phyloP scores from a whole-genome alignment of 768 basidiomycete species.

The Lenzites betulinus region DNA sequence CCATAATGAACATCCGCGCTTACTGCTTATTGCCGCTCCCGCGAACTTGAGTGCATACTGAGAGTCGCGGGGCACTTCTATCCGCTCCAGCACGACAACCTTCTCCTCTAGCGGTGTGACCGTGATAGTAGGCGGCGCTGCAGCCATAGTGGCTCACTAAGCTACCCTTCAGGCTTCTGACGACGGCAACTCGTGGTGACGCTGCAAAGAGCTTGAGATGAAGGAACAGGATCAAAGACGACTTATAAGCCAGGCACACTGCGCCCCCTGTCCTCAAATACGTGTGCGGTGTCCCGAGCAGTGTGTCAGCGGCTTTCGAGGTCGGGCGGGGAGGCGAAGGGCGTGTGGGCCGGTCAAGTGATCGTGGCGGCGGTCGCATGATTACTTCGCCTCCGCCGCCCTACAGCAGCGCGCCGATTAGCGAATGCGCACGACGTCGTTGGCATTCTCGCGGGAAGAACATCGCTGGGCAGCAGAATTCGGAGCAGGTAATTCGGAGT shows the following conservation, averaged over 20 bases:
- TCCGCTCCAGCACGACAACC: conserved; percentile 20
- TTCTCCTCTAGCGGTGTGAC: conserved; percentile 28
- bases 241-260: not conserved
- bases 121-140: conserved; percentile 14
- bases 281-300: not conserved
- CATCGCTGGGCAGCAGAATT: not conserved
- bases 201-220: not conserved
- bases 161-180: too few relatives aligned
- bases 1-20: conserved; percentile 6
- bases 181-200: too few relatives aligned
- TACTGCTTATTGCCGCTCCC: conserved; percentile 34
- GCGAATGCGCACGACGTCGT: conserved; percentile 8
- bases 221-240: not conserved
- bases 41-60: conserved; percentile 34
- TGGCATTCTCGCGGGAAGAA: not conserved
- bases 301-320: not conserved
- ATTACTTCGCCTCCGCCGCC: conserved; percentile 7
- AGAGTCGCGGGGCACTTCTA: conserved; percentile 11
- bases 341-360: conserved; percentile 16
- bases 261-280: not conserved
- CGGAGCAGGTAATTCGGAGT: not conserved
- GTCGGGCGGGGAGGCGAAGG: not conserved
- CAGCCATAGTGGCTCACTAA: not conserved
- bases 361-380: conserved; percentile 19
- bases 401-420: conserved; percentile 11